These are phyloP conservation scores for Alternaria atra DNA, from an alignment of 2,329 filamentous ascomycete genomes.

Conservation along the genomic window DNA sequence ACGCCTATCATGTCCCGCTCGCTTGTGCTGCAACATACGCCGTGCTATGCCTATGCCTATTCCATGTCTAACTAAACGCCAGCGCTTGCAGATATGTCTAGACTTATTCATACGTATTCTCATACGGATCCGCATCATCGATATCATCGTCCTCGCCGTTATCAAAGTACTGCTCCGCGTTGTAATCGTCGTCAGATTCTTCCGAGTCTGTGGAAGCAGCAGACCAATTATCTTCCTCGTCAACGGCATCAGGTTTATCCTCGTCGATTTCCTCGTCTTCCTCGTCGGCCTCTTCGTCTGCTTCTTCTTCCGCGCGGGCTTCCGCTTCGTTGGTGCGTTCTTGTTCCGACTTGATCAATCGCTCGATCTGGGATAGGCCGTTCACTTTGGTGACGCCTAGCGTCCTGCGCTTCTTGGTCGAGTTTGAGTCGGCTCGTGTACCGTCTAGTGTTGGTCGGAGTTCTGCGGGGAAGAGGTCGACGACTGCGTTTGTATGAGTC, in stretches of 20 bases:
- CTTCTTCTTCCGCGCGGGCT: constrained; percentile 52
- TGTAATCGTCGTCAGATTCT: constrained; percentile 72
- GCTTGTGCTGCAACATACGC: neutral
- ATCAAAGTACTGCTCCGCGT: constrained; percentile 66
- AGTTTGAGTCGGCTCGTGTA: constrained; percentile 26
- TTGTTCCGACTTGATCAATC: constrained; percentile 56
- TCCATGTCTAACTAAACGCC: neutral
- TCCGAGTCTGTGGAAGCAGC: constrained; percentile 68
- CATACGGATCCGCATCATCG: constrained; percentile 49
- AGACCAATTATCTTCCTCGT: constrained; percentile 64
- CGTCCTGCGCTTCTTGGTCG: constrained; percentile 44
- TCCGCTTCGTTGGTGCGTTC: constrained; percentile 57
- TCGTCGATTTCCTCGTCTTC: constrained; percentile 59
- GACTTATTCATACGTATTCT: constrained; percentile 46
- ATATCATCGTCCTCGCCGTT: constrained; percentile 61
- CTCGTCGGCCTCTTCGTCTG: constrained; percentile 57
- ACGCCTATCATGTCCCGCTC: constrained; percentile 19
- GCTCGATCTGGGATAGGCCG: constrained; percentile 46
- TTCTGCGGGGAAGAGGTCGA: constrained; percentile 67
- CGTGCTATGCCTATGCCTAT: constrained; percentile 1
- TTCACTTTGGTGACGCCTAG: constrained; percentile 47
- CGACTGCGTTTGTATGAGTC: constrained; percentile 52
- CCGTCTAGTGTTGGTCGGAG: constrained; percentile 64
- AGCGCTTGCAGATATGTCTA: neutral
- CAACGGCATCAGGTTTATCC: constrained; percentile 62